Conservation (phyloP, 805 yeast genomes). For the Torulaspora delbrueckii region DNA sequence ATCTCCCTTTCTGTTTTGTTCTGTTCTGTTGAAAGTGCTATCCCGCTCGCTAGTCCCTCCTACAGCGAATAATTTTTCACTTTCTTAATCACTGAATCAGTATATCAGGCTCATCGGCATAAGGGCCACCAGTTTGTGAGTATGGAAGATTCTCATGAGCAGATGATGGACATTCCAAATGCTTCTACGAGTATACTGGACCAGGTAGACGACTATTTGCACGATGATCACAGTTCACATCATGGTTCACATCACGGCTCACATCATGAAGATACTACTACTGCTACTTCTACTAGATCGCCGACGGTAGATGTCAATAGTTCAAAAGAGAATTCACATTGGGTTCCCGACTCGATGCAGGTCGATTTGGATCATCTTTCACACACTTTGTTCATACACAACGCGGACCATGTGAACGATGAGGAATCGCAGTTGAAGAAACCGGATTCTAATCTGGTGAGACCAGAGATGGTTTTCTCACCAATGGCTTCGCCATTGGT, state of each 20-base stretch:
- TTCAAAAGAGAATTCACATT: neutral
- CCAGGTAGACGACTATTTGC: constrained; percentile 27
- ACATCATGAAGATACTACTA: neutral
- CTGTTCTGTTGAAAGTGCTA: neutral
- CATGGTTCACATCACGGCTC: neutral
- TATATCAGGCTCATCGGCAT: neutral
- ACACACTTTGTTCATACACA: constrained; percentile 12
- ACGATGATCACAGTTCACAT: constrained; percentile 7
- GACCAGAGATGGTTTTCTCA: constrained; percentile 63
- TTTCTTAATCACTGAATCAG: neutral
- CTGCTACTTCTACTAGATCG: neutral
- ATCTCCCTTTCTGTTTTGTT: neutral
- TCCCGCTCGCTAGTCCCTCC: neutral
- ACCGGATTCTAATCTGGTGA: constrained; percentile 25
- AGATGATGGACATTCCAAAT: constrained; percentile 12
- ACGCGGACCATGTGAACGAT: neutral
- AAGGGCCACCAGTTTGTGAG: neutral
- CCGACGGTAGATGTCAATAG: neutral
- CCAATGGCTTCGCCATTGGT: constrained; percentile 76
- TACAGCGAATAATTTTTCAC: neutral
- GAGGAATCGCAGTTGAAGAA: neutral
- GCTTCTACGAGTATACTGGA: constrained; percentile 29
- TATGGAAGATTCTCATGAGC: constrained; percentile 1
- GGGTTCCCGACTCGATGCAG: constrained; percentile 13
- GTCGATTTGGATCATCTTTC: constrained; percentile 19